Percentiles rank a stretch among this genome's conserved stretches.
Conservation (phyloP, 2,329 filamentous ascomycete genomes). For the Teratosphaeria nubilosa region DNA sequence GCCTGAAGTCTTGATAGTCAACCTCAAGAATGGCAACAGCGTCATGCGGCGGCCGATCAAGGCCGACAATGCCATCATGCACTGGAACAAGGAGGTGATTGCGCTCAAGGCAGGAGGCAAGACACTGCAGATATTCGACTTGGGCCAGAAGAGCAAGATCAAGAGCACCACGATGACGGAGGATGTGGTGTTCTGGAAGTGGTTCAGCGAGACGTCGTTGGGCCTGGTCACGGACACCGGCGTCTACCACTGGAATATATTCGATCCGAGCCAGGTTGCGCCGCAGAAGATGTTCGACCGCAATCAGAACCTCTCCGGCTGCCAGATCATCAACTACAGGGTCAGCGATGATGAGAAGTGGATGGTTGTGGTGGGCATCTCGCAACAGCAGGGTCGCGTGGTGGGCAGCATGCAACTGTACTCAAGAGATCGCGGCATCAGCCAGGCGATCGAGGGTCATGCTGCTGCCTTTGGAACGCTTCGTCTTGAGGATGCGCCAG, state of each 20-base stretch:
- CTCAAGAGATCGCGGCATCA: slow-evolving; percentile 90
- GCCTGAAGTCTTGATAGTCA: slow-evolving; percentile 92
- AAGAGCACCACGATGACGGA: slow-evolving; percentile 96
- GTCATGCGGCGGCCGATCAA: slow-evolving; percentile 92
- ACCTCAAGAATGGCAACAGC: slow-evolving; percentile 96
- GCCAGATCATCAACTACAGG: slow-evolving; percentile 99
- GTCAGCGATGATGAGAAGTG: slow-evolving; percentile 93
- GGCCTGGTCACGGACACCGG: slow-evolving; percentile 84
- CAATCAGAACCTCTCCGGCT: slow-evolving; percentile 76
- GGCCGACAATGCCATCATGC: slow-evolving; percentile 99
- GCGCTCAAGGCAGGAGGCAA: slow-evolving; percentile 88
- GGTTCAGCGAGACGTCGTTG: slow-evolving; percentile 82
- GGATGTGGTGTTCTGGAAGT: slow-evolving; percentile 98
- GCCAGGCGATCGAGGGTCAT: slow-evolving; percentile 95
- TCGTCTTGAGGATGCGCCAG: slow-evolving; percentile 74
- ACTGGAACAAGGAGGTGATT: slow-evolving; percentile 93
- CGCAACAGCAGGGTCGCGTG: slow-evolving; percentile 83
- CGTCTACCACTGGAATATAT: slow-evolving; percentile 97
- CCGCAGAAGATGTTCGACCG: slow-evolving; percentile 91
- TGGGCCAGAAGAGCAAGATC: slow-evolving; percentile 84
- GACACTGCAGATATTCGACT: slow-evolving; percentile 95
- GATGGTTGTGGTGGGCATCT: slow-evolving; percentile 96
- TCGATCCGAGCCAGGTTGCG: slow-evolving; percentile 66
- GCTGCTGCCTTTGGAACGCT: slow-evolving; percentile 89
- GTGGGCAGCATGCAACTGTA: slow-evolving; percentile 96